A percentile compares a stretch with the other conserved stretches of the same genome.
Conservation (phyloP, 208 protist genomes). For the Herpetomonas tarakana region DNA sequence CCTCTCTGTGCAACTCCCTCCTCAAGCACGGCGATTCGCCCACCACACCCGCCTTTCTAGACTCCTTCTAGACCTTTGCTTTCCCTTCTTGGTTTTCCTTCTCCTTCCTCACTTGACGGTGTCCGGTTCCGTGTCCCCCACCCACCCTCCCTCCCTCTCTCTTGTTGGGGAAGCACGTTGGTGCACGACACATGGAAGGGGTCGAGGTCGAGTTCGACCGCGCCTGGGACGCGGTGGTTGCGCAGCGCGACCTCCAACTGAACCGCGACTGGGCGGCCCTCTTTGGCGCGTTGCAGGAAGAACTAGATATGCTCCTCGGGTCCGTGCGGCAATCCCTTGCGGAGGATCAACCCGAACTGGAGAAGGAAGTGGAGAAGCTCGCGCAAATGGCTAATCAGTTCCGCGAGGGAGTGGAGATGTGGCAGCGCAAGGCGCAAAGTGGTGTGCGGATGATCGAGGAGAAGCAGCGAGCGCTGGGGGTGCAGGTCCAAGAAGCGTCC, state of each 20-base stretch:
- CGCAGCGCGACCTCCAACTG: conserved; percentile 31
- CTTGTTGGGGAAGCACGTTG: too few species aligned
- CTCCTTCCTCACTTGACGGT: too few species aligned
- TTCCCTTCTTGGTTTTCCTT: too few species aligned
- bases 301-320: conserved; percentile 37
- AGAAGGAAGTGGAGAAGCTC: conserved; percentile 58
- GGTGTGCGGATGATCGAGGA: conserved; percentile 70
- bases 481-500: conserved; percentile 59
- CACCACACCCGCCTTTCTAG: too few species aligned
- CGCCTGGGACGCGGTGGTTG: conserved; percentile 52
- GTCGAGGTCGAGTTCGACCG: conserved; percentile 23
- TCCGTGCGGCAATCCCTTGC: conserved; percentile 33
- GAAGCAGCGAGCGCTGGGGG: conserved; percentile 63
- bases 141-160: too few species aligned
- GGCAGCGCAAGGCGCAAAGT: conserved; percentile 69
- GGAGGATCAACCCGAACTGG: conserved; percentile 54
- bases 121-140: too few species aligned
- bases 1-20: too few species aligned
- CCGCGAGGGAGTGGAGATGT: conserved; percentile 67
- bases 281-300: conserved; percentile 32
- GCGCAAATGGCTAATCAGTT: conserved; percentile 65
- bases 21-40: too few species aligned
- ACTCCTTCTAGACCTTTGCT: too few species aligned
- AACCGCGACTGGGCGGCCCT: conserved; percentile 22
- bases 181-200: not conserved